phyloP scores from a whole-genome alignment of 768 basidiomycete species.

The Artomyces pyxidatus region DNA sequence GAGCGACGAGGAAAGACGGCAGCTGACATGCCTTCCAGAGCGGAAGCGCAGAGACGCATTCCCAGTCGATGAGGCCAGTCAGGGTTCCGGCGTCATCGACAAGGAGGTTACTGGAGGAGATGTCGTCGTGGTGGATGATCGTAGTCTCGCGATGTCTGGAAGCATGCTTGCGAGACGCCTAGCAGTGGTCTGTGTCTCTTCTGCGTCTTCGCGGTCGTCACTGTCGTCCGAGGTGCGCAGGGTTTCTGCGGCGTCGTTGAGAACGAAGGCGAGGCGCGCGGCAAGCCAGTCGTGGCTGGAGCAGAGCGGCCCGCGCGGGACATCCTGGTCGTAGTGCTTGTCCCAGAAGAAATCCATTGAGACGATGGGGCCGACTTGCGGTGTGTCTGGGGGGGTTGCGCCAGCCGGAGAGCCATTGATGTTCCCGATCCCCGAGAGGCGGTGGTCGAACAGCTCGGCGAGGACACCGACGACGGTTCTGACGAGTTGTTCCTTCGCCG shows the following conservation, averaged over 20 bases:
- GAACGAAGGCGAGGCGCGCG: background rate
- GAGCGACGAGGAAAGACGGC: background rate
- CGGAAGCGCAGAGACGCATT: slow-evolving; percentile 1
- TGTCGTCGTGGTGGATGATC: background rate
- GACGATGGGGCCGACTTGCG: background rate
- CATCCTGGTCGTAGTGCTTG: background rate
- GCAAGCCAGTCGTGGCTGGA: background rate
- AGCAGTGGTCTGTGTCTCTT: background rate
- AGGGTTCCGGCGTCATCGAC: background rate
- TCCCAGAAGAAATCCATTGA: background rate
- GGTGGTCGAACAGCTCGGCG: background rate
- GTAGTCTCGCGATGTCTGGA: background rate
- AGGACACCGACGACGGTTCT: background rate
- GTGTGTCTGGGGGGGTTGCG: background rate
- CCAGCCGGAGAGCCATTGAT: background rate
- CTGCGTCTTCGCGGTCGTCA: background rate
- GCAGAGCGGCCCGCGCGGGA: background rate
- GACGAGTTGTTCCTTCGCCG: background rate
- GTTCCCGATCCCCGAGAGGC: background rate
- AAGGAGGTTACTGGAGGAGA: background rate
- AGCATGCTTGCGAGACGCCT: background rate
- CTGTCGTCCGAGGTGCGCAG: background rate
- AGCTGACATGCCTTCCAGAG: background rate
- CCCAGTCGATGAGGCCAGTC: background rate
- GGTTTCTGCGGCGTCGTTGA: background rate